phyloP scores from a whole-genome alignment of 2,329 filamentous ascomycete species.

The Ilyonectria sp. region DNA sequence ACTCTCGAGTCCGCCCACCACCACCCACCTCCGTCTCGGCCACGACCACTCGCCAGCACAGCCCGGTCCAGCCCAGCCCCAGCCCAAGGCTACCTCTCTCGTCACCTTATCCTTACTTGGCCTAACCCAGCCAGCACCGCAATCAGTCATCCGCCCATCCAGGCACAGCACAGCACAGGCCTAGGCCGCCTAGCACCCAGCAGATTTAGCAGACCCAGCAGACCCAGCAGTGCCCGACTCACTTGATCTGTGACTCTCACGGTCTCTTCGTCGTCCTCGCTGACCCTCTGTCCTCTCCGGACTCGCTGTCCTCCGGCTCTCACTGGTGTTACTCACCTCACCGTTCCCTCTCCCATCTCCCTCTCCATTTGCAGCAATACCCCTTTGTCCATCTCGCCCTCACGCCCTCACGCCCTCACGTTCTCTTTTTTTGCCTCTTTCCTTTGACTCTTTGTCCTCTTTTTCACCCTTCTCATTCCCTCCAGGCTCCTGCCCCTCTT shows the following conservation, averaged over 20 bases:
- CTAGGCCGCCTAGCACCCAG: constrained; percentile 12
- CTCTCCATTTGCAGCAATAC: constrained; percentile 34
- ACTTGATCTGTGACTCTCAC: constrained; percentile 44
- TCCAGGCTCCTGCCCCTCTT: constrained; percentile 47
- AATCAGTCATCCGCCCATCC: constrained; percentile 3
- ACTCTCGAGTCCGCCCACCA: constrained; percentile 25
- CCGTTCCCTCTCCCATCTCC: constrained; percentile 19
- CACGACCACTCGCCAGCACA: constrained; percentile 40
- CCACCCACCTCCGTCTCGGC: constrained; percentile 13
- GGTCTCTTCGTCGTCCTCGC: constrained; percentile 33
- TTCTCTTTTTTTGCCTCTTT: constrained; percentile 25
- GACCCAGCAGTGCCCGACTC: constrained; percentile 33
- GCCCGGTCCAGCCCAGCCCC: constrained; percentile 41
- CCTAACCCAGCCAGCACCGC: constrained; percentile 39
- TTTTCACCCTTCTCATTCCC: constrained; percentile 20
- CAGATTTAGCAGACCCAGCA: constrained; percentile 10
- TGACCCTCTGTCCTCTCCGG: constrained; percentile 47
- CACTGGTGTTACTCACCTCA: constrained; percentile 45
- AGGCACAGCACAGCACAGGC: background rate
- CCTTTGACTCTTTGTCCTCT: constrained; percentile 21
- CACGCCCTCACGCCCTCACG: constrained; percentile 9
- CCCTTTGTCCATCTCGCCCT: constrained; percentile 19
- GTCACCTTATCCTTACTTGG: constrained; percentile 27
- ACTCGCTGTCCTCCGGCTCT: constrained; percentile 41
- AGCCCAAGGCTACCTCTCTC: constrained; percentile 38